Evolutionary conservation across 805 yeast species (phyloP).

Genomic region (Candida tallmaniae): DNA sequence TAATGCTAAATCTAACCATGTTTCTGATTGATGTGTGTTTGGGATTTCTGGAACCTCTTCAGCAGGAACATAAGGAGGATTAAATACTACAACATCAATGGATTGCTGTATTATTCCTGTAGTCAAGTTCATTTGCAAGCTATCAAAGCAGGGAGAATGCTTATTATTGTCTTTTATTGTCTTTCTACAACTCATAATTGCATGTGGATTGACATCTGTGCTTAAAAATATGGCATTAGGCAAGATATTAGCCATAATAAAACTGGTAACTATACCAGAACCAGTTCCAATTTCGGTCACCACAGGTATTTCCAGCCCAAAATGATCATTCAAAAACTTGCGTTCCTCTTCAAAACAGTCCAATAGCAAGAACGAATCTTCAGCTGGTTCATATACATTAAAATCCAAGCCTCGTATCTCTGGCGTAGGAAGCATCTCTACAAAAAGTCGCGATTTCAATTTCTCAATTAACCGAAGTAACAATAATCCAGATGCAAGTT

Average conservation of each 20-base stretch:
- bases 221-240: constrained; percentile 53
- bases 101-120: constrained; percentile 38
- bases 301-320: constrained; percentile 36
- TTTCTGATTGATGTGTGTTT: constrained; percentile 35
- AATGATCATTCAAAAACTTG: constrained; percentile 22
- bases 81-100: constrained; percentile 77
- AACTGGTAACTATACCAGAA: constrained; percentile 83
- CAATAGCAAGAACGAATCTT: constrained; percentile 80
- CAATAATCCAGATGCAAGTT: constrained; percentile 45
- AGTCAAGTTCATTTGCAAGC: constrained; percentile 55
- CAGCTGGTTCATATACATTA: constrained; percentile 92
- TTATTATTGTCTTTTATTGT: constrained; percentile 20
- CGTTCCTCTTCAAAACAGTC: constrained; percentile 72
- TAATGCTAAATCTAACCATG: constrained; percentile 87
- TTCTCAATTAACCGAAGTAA: not conserved
- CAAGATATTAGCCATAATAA: constrained; percentile 57
- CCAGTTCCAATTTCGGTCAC: constrained; percentile 89
- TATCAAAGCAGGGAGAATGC: constrained; percentile 13
- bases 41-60: constrained; percentile 66
- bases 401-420: constrained; percentile 50
- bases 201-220: constrained; percentile 78
- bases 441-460: not conserved
- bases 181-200: constrained; percentile 45
- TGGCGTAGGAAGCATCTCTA: constrained; percentile 78
- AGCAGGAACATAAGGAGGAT: constrained; percentile 97